Conservation (phyloP, 2,329 filamentous ascomycete species). For the Coleophoma eucalyptorum region DNA sequence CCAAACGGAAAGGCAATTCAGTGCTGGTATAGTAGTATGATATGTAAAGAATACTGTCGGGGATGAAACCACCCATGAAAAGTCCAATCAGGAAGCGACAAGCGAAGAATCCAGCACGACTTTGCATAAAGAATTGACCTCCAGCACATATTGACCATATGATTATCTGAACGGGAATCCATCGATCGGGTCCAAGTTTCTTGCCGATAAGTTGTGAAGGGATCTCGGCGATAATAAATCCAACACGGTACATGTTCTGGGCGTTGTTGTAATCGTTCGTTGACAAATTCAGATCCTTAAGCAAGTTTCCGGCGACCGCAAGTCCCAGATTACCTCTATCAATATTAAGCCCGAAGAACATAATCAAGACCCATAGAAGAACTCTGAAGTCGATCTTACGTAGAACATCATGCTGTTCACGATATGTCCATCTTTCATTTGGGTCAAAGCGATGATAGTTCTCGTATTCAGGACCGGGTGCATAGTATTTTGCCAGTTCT, state of each 20-base stretch:
- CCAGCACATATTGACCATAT: conserved; percentile 32
- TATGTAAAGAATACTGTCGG: conserved; percentile 62
- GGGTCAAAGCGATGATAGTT: conserved; percentile 20
- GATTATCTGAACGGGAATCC: conserved; percentile 43
- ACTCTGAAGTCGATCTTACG: conserved; percentile 18
- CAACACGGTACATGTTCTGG: conserved; percentile 33
- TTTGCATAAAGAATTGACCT: conserved; percentile 19
- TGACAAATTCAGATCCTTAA: conserved; percentile 42
- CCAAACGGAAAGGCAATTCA: conserved; percentile 63
- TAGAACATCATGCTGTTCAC: conserved; percentile 21
- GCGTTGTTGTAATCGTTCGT: conserved; percentile 30
- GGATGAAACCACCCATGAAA: conserved; percentile 54
- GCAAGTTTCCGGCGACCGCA: conserved; percentile 57
- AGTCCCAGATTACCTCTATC: conserved; percentile 56
- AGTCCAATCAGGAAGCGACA: conserved; percentile 44
- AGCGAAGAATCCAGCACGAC: conserved; percentile 33
- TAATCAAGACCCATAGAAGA: conserved; percentile 32
- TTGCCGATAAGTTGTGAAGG: conserved; percentile 45
- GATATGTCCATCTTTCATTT: conserved; percentile 16
- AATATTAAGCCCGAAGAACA: conserved; percentile 58
- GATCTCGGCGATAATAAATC: conserved; percentile 41
- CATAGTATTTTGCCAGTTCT: conserved; percentile 17
- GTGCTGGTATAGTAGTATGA: conserved; percentile 73
- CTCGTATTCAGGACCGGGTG: conserved; percentile 21
- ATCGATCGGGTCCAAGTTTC: conserved; percentile 43